Base-by-base conservation (phyloP, 164 flowering plant genomes). In the Magnolia sinica region DNA sequence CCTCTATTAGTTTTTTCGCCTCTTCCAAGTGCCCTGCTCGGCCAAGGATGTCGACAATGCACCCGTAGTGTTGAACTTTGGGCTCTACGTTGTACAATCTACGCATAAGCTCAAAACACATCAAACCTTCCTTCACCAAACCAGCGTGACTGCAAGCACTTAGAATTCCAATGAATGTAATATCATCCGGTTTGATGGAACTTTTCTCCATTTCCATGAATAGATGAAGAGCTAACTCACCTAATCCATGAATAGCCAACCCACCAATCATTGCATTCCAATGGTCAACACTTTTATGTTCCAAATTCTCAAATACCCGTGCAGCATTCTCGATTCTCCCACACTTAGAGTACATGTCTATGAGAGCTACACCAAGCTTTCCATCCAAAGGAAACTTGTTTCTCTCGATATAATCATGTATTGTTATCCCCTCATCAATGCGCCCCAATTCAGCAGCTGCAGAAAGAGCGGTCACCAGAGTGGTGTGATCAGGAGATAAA, bases 251-350 rank as follows among this genome's bases (percentile, higher is more conserved):
- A 68, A 86, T 77, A 16, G 95, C 95, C 49, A 89, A 80, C 50
- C 97, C 95, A 76, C 89, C 83, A 50, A 92, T 91, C 82, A 92
- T 84, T n/a, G 97, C 91, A 81, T 88, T 92, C 92, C 93, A 92
- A 63, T 88, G 89, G 75, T 87, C 89, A 24, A 91, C 82, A 59
- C 71, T 78, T 71, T 74, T 89, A 37, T 72, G 76, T 65, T 81
- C 75, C 58, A 86, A 52, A 19, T 64, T 77, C 27, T 86, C 81
- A 74, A 92, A 92, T 1, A 89, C 84, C 18, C 49, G n/a, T 31
- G 79, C 55, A 6, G 94, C 93, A 58, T 69, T 78, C 23, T 86
- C 84, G 74, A 92, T 82, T 74, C 82, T 83, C 9, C 94, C 94
- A 77, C 97, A 92, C 74, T 92, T 92, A 7, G 97, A 81, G 76